These are phyloP conservation scores for Aspergillus melleus DNA, from an alignment of 2,329 filamentous ascomycete genomes.

Conservation along the genomic window DNA sequence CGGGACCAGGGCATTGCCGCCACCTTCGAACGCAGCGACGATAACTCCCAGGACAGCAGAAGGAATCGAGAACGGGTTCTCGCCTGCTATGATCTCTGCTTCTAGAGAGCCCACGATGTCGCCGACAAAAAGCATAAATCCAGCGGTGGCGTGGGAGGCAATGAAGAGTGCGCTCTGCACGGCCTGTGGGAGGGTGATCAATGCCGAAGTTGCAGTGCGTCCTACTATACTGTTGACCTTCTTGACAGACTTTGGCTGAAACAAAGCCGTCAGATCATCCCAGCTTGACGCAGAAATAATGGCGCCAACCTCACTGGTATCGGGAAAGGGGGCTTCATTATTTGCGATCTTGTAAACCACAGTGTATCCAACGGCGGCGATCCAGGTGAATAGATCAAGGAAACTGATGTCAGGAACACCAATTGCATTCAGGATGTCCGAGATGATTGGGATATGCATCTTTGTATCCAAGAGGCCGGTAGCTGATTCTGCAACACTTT, in stretches of 20 bases:
- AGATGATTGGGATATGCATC: slow-evolving; percentile 12
- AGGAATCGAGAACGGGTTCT: background rate
- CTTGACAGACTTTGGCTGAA: background rate
- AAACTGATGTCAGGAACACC: slow-evolving; percentile 7
- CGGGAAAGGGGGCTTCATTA: slow-evolving; percentile 3
- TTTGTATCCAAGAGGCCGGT: slow-evolving; percentile 6
- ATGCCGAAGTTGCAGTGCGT: too few species aligned
- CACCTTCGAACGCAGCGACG: background rate
- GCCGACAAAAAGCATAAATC: background rate
- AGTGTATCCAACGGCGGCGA: slow-evolving; percentile 2
- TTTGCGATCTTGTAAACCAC: slow-evolving; percentile 7
- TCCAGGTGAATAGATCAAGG: slow-evolving; percentile 8
- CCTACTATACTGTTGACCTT: background rate
- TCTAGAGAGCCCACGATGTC: background rate
- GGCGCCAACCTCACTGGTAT: background rate
- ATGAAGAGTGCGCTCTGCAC: background rate
- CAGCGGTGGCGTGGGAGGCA: background rate
- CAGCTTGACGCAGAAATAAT: background rate
- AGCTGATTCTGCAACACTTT: background rate
- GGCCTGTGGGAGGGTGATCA: background rate
- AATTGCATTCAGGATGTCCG: slow-evolving; percentile 7
- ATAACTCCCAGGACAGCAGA: background rate
- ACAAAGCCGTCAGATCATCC: background rate
- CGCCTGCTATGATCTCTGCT: background rate
- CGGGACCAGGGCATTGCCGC: background rate